Percentiles rank a stretch among this genome's conserved stretches.
phyloP scores from a whole-genome alignment of 352 stramenopile genomes.

The Phytophthora hibernalis region DNA sequence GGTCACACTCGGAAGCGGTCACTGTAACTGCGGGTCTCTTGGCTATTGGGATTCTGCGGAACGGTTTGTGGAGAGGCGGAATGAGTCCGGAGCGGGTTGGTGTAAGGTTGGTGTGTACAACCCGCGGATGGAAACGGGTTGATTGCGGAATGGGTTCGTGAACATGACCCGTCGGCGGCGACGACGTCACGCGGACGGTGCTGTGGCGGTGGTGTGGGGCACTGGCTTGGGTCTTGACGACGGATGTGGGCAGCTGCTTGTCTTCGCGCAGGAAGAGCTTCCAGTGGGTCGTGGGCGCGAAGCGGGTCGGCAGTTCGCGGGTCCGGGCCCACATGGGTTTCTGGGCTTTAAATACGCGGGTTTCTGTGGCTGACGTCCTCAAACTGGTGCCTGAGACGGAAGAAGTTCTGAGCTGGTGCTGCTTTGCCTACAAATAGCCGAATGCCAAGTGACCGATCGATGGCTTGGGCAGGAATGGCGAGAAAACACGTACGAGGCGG shows the following conservation, averaged over 20 bases:
- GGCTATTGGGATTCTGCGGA: not conserved
- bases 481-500: constrained; percentile 20
- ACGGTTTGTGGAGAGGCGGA: constrained; percentile 29
- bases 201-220: constrained; percentile 41
- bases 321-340: constrained; percentile 39
- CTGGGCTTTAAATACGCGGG: constrained; percentile 17
- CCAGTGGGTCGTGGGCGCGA: constrained; percentile 35
- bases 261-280: constrained; percentile 39
- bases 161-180: constrained; percentile 1
- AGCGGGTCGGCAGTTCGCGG: constrained; percentile 41
- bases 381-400: constrained; percentile 13
- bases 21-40: constrained; percentile 1
- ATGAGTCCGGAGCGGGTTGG: constrained; percentile 12
- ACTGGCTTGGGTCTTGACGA: constrained; percentile 16
- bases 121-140: constrained; percentile 19
- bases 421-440: constrained; percentile 30
- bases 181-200: constrained; percentile 14
- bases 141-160: constrained; percentile 13
- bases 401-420: not conserved
- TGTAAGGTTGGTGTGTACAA: constrained; percentile 25
- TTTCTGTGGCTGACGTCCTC: constrained; percentile 8
- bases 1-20: not conserved
- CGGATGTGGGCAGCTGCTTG: constrained; percentile 22
- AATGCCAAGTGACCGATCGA: constrained; percentile 4
- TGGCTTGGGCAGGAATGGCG: constrained; percentile 20